Evolutionary conservation across 345 rosid species (phyloP).

Genomic region (Boechera retrofracta): DNA sequence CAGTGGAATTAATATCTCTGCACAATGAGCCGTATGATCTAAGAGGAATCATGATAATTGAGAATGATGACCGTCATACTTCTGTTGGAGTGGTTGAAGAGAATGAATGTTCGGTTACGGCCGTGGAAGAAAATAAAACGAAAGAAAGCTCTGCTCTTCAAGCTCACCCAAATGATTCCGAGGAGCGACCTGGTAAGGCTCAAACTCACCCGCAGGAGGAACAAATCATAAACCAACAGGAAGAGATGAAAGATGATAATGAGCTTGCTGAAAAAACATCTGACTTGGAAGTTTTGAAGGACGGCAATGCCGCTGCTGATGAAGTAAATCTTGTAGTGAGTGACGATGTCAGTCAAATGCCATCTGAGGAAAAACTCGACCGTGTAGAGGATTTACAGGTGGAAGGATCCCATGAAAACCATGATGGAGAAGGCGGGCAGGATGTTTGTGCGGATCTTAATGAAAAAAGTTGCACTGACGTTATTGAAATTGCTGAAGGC

Average conservation of each 20-base stretch:
- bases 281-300: constrained; percentile 57
- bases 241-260: constrained; percentile 39
- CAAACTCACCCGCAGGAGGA: constrained; percentile 27
- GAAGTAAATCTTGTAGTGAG: constrained; percentile 45
- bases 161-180: constrained; percentile 19
- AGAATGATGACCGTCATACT: constrained; percentile 49
- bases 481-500: constrained; percentile 46
- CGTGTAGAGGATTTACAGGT: constrained; percentile 41
- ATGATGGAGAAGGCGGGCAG: constrained; percentile 42
- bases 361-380: constrained; percentile 42
- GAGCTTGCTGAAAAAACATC: constrained; percentile 50
- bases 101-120: constrained; percentile 49
- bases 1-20: constrained; percentile 60
- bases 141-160: constrained; percentile 45
- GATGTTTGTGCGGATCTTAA: constrained; percentile 43
- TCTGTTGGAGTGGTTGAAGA: constrained; percentile 52
- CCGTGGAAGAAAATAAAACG: constrained; percentile 47
- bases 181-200: constrained; percentile 37
- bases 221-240: constrained; percentile 26
- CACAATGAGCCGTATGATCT: constrained; percentile 68
- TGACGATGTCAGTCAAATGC: constrained; percentile 41
- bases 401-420: constrained; percentile 40
- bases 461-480: constrained; percentile 37
- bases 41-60: constrained; percentile 58
- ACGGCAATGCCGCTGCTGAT: constrained; percentile 50